Evolutionary conservation across 2,329 filamentous ascomycete species (phyloP).

Genomic region (Dichotomopilus funicola): DNA sequence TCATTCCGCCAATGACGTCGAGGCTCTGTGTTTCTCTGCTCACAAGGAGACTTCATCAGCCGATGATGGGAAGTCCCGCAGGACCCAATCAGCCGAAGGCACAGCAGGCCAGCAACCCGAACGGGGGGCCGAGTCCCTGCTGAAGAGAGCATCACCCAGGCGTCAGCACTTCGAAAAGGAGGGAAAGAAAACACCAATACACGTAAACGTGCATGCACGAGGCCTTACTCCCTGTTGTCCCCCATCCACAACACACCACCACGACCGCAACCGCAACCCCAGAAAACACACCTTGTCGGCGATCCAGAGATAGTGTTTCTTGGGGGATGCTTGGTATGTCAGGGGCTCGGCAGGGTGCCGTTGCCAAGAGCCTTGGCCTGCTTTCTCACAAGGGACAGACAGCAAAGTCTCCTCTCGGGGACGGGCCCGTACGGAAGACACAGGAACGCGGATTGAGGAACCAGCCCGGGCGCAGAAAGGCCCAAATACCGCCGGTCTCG

Average conservation of each 20-base stretch:
- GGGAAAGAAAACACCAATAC: neutral
- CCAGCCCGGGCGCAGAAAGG: too few relatives aligned
- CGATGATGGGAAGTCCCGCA: too few relatives aligned
- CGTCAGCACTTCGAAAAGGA: neutral
- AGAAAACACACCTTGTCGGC: neutral
- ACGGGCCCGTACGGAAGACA: neutral
- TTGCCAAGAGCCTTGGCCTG: slow-evolving; percentile 23
- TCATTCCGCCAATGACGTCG: neutral
- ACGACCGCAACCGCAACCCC: too few relatives aligned
- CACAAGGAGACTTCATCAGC: too few relatives aligned
- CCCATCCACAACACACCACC: too few relatives aligned
- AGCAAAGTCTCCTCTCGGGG: neutral
- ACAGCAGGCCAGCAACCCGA: too few relatives aligned
- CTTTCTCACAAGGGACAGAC: slow-evolving; percentile 8
- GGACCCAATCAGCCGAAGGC: too few relatives aligned
- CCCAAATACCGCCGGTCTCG: neutral
- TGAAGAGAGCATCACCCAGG: neutral
- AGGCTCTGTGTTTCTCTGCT: neutral
- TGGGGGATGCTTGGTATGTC: slow-evolving; percentile 19
- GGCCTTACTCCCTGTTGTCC: too few relatives aligned
- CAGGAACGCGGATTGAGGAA: too few relatives aligned
- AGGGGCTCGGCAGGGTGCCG: slow-evolving; percentile 19
- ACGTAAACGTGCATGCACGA: too few relatives aligned
- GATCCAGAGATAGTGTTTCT: slow-evolving; percentile 12
- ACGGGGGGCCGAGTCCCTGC: neutral